Percentiles rank a stretch among this genome's conserved stretches.
Evolutionary conservation across 352 stramenopile genomes (phyloP).

Genomic region (Phytophthora rubi): DNA sequence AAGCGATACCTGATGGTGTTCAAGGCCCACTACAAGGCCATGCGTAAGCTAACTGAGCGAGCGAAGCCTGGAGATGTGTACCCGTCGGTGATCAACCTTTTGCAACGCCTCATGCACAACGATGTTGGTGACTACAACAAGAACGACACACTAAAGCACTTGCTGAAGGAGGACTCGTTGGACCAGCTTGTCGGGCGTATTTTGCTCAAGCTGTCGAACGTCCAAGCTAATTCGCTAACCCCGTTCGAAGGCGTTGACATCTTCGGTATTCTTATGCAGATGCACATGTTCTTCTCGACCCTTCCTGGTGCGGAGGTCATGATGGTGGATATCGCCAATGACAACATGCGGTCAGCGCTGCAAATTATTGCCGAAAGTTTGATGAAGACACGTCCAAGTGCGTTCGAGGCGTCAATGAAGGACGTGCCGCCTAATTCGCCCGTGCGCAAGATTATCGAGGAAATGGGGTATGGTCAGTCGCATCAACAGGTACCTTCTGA

Average conservation of each 20-base stretch:
- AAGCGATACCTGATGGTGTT: conserved; percentile 74
- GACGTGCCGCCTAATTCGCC: conserved; percentile 65
- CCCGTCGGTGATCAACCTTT: conserved; percentile 76
- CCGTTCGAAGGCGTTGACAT: conserved; percentile 84
- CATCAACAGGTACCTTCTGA: conserved; percentile 30
- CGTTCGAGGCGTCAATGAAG: conserved; percentile 66
- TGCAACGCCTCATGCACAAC: conserved; percentile 83
- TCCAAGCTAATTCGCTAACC: conserved; percentile 62
- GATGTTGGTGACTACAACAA: conserved; percentile 84
- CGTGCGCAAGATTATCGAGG: conserved; percentile 53
- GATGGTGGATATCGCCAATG: conserved; percentile 72
- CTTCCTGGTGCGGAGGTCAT: conserved; percentile 70
- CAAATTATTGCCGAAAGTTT: conserved; percentile 73
- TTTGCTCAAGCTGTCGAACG: conserved; percentile 65
- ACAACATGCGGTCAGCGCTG: conserved; percentile 78
- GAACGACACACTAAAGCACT: conserved; percentile 68
- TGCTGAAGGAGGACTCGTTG: conserved; percentile 79
- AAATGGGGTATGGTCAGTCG: conserved; percentile 42
- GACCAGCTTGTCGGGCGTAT: conserved; percentile 81
- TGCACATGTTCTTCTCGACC: conserved; percentile 88
- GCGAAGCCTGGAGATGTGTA: conserved; percentile 76
- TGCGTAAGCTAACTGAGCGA: conserved; percentile 62
- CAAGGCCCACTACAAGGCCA: conserved; percentile 72
- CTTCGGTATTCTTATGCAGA: conserved; percentile 85
- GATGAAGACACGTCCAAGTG: conserved; percentile 51